Base-by-base conservation (phyloP, 2,329 filamentous ascomycete species). In the Trichophyton verrucosum region DNA sequence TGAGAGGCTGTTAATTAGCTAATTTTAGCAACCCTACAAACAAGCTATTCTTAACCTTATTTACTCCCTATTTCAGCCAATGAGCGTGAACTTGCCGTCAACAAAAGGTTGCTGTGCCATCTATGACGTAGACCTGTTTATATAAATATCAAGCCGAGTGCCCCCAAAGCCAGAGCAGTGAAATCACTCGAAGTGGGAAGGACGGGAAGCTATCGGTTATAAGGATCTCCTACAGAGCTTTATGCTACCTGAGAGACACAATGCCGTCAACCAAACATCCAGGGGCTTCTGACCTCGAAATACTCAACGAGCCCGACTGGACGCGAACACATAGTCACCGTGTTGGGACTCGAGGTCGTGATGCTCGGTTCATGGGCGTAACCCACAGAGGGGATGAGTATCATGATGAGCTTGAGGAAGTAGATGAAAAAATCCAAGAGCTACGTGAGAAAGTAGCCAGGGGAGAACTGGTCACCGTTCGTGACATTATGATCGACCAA, bases 281-380 rank as follows among this genome's bases (percentile, higher is more conserved):
- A 0, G 76, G 76, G 4, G 77, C 75, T 0, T 68, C 72, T 0
- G 65, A 63, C 3, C 64, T 72, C 27, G 77, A 77, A 11, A 76
- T 79, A 36, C 67, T 68, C 15, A 66, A 73, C 4, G 77, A 79
- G 64, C 76, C 76, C 1, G 68, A 77, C 51, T 79, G 77, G 77
- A 64, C 64, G 13, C 62, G 64, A 0, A 68, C 68, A 0, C 74
- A 75, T 62, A 66, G 71, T 15, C 74, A 78, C 60, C 72, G 72
- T 4, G 68, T 77, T 44, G 76, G 77, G 1, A 75, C 70, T 66
- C 70, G 67, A 46, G 74, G 77, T 58, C 61, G 65, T 1, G 65
- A 73, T 42, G 69, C 73, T 53, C 71, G 75, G 3, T 60, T 70
- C 2, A 71, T 75, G 3, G 77, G 76, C 3, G 64, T 76, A 6